Percentiles rank a stretch among this genome's conserved stretches.
Evolutionary conservation across 1,284 basidiomycete genomes (phyloP).

Genomic region (Leccinum insolens): DNA sequence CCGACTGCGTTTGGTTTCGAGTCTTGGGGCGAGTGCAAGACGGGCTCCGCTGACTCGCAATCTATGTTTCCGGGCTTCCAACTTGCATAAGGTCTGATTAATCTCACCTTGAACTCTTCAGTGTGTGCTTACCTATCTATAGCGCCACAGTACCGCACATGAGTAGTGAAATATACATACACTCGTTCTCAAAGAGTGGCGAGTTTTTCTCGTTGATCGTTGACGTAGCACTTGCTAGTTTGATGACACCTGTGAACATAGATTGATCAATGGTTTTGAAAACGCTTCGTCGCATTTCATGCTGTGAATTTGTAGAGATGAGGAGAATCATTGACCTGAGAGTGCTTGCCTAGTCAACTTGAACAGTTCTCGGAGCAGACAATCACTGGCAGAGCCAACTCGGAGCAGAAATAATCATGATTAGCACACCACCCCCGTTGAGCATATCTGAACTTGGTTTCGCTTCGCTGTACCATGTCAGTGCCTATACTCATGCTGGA

Average conservation of each 20-base stretch:
- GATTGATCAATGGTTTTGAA: background rate
- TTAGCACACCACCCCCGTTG: too few species aligned
- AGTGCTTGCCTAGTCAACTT: too few species aligned
- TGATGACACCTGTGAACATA: background rate
- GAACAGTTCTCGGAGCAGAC: too few species aligned
- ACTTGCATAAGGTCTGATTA: background rate
- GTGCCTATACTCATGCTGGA: too few species aligned
- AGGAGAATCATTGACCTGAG: background rate
- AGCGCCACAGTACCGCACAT: background rate
- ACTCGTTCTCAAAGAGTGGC: background rate
- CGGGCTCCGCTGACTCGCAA: background rate
- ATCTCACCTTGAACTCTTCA: background rate
- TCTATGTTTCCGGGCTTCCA: too few species aligned
- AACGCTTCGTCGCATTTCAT: background rate
- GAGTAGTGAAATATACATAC: background rate
- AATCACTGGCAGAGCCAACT: too few species aligned
- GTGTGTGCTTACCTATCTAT: background rate
- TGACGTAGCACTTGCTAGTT: background rate
- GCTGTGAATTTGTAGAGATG: background rate
- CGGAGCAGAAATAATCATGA: too few species aligned
- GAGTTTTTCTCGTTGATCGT: background rate
- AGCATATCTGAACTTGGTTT: too few species aligned
- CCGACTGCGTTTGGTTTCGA: slow-evolving; percentile 16
- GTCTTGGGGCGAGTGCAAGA: slow-evolving; percentile 10
- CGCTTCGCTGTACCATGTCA: too few species aligned